These are phyloP conservation scores for Microbotryum scabiosae DNA, from an alignment of 1,284 basidiomycete species.

Conservation along the genomic window DNA sequence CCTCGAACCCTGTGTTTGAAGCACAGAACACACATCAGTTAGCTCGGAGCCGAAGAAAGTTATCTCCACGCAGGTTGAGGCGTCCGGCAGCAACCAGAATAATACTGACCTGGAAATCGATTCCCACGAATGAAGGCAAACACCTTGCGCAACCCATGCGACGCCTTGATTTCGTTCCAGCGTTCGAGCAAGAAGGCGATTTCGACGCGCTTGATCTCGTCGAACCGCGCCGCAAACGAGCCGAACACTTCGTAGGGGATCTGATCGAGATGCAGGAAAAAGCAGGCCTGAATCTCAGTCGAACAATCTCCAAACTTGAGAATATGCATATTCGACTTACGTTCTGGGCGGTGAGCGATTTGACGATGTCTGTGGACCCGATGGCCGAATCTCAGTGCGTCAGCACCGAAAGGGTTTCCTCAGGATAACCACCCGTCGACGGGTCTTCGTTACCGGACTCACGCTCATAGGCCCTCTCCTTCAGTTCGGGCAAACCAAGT, in stretches of 20 bases:
- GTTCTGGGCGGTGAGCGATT: conserved; percentile 30
- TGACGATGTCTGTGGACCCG: conserved; percentile 17
- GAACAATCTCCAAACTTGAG: not conserved
- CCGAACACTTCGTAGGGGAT: conserved; percentile 33
- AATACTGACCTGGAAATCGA: conserved; percentile 13
- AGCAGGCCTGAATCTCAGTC: not conserved
- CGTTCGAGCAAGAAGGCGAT: conserved; percentile 24
- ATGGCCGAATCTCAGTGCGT: no score
- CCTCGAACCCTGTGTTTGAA: conserved; percentile 12
- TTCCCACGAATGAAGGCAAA: conserved; percentile 14
- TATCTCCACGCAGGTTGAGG: no score
- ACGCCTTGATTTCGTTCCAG: conserved; percentile 19
- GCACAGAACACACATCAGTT: no score
- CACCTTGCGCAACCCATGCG: conserved; percentile 17
- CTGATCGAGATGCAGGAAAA: conserved; percentile 1
- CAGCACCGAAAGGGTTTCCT: no score
- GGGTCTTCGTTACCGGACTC: no score
- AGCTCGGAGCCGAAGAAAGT: no score
- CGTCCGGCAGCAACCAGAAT: no score
- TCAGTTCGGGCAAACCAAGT: conserved; percentile 34
- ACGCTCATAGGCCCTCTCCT: conserved; percentile 34
- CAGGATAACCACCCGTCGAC: no score
- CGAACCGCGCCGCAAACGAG: conserved; percentile 29
- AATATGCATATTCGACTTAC: conserved; percentile 10
- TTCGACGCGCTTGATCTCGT: conserved; percentile 31